Base-by-base conservation (phyloP, 306 rosid genomes). In the Cajanus cajan region DNA sequence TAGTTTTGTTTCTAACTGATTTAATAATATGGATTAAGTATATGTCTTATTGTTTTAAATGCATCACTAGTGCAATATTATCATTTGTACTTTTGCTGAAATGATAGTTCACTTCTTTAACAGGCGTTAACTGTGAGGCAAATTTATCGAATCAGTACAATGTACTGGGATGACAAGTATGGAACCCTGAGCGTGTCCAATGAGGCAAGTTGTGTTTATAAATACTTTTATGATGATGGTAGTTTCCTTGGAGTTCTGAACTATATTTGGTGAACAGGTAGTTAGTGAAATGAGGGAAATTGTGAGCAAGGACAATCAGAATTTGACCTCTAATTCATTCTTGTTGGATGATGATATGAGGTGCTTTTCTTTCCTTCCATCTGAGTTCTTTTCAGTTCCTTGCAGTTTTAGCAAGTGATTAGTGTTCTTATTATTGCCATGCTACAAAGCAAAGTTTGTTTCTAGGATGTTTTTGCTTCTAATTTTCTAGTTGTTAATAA, bases 101-200 rank as follows among this genome's bases (percentile, higher is more conserved):
- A 41, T 41, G 28, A 44, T 55, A 19, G 72, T 76, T 24, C 81
- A 41, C 43, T 81, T 59, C 5, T 18, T 64, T 76, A 50, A 68
- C 89, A 93, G 98, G 94, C 85, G 43, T 80, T 93, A 85, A 93
- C 98, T 14, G 89, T 93, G 78, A 89, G 98, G 80, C 98, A 93
- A 87, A 91, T 93, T 61, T 91, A 93, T 80, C 96, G 96, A 13
- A 91, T 93, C 65, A 89, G 96, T 88, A 93, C 98, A 0, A 91
- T 93, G 98, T 93, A 93, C 84, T 93, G 98, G 96, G 98, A 93
- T 80, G 98, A 93, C 90, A 93, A 93, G 82, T 89, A 93, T 40
- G 94, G 93, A 79, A 91, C 98, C 63, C 96, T 89, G 80, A 93
- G 96, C 40, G 98, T 93, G 66, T 93, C 98, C 61, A 93, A 88